Percentiles rank a stretch among this genome's conserved stretches.
phyloP scores from a whole-genome alignment of 768 basidiomycete genomes.

The Lyophyllum semitale region DNA sequence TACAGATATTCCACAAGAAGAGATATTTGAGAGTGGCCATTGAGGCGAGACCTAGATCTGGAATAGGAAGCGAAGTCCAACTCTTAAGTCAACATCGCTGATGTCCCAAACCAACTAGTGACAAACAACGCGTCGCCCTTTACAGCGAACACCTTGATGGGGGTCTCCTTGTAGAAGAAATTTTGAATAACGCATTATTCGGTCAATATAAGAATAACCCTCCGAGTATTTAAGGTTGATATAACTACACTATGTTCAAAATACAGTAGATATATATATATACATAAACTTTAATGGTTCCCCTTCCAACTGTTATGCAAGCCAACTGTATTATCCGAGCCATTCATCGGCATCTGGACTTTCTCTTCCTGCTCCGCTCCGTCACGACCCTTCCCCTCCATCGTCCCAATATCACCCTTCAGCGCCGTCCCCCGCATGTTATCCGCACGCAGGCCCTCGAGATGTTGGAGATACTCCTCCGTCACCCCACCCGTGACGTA shows the following conservation, averaged over 20 bases:
- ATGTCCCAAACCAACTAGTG: not conserved
- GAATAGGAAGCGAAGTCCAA: too few species aligned
- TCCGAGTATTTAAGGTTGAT: too few species aligned
- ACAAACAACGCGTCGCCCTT: not conserved
- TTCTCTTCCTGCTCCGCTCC: conserved; percentile 23
- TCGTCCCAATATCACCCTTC: conserved; percentile 29
- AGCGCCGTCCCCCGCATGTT: conserved; percentile 64
- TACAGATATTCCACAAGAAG: conserved; percentile 12
- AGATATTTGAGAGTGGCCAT: conserved; percentile 16
- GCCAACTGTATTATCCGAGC: conserved; percentile 76
- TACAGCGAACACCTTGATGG: not conserved
- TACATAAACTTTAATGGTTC: conserved; percentile 14
- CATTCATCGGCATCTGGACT: conserved; percentile 62
- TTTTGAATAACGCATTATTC: too few species aligned
- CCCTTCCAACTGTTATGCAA: conserved; percentile 72
- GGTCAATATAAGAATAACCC: too few species aligned
- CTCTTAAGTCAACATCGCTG: too few species aligned
- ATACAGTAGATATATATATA: conserved; percentile 12
- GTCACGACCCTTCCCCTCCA: conserved; percentile 34
- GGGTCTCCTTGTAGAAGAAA: not conserved
- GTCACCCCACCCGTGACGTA: conserved; percentile 95
- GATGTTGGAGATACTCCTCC: conserved; percentile 70
- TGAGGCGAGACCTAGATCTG: not conserved
- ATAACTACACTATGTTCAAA: conserved; percentile 10
- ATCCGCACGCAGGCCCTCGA: conserved; percentile 83